phyloP scores from a whole-genome alignment of 2,329 filamentous ascomycete species.

The Aspergillus sp. region DNA sequence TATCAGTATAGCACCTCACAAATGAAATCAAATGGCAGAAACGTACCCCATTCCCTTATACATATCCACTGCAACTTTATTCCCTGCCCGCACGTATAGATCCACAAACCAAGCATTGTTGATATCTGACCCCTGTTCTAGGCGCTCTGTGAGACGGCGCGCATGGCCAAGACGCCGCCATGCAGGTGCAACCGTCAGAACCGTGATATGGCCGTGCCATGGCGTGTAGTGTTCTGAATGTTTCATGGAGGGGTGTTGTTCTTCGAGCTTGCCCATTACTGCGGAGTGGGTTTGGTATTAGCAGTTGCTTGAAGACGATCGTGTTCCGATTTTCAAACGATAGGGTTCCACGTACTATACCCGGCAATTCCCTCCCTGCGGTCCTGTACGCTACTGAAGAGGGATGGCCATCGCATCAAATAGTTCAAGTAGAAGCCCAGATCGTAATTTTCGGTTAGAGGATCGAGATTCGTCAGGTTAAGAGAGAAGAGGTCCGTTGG shows the following conservation, averaged over 20 bases:
- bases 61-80: constrained; percentile 80
- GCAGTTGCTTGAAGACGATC: neutral
- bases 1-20: neutral
- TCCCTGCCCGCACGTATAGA: constrained; percentile 86
- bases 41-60: constrained; percentile 82
- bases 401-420: constrained; percentile 89
- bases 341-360: constrained; percentile 67
- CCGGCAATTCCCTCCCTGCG: constrained; percentile 84
- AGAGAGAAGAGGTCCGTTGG: constrained; percentile 83
- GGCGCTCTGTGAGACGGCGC: constrained; percentile 73
- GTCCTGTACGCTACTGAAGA: constrained; percentile 91
- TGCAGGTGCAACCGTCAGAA: constrained; percentile 84
- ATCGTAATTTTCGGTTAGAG: constrained; percentile 96
- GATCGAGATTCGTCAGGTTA: constrained; percentile 93
- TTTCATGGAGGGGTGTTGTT: constrained; percentile 71
- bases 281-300: neutral
- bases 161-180: constrained; percentile 85
- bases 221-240: constrained; percentile 89
- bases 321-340: neutral
- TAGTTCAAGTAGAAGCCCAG: constrained; percentile 95
- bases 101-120: constrained; percentile 94
- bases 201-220: constrained; percentile 99
- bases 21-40: neutral
- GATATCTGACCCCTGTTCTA: constrained; percentile 79
- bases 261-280: constrained; percentile 98